These are phyloP conservation scores for Cladophialophora psammophila DNA, from an alignment of 2,329 filamentous ascomycete species.

Conservation along the genomic window DNA sequence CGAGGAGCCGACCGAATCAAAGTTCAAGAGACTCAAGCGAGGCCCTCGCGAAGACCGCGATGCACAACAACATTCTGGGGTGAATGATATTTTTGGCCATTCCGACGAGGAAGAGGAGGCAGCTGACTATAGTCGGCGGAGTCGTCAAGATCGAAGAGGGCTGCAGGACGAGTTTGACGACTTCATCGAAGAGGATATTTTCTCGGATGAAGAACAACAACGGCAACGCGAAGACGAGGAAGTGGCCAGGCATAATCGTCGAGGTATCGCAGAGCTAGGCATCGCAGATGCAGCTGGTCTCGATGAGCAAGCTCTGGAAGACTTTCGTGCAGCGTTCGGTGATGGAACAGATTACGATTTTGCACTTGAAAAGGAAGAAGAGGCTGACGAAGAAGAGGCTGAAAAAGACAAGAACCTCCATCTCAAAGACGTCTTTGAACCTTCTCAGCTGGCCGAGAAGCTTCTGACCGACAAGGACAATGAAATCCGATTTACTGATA, in stretches of 20 bases:
- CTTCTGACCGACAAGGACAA: constrained; percentile 97
- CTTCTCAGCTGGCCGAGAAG: constrained; percentile 90
- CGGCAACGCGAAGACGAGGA: constrained; percentile 84
- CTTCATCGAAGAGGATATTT: constrained; percentile 96
- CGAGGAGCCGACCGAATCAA: constrained; percentile 68
- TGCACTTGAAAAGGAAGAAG: constrained; percentile 87
- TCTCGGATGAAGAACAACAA: constrained; percentile 80
- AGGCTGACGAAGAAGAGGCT: constrained; percentile 77
- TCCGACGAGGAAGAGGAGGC: constrained; percentile 78
- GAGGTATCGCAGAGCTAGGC: constrained; percentile 70
- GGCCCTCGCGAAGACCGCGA: constrained; percentile 80
- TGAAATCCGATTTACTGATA: constrained; percentile 82
- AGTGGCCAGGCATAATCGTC: constrained; percentile 76
- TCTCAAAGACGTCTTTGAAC: constrained; percentile 97
- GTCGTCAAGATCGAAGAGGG: constrained; percentile 60
- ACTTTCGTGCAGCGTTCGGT: constrained; percentile 95
- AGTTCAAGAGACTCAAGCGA: constrained; percentile 96
- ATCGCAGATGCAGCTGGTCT: constrained; percentile 82
- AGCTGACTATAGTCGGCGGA: constrained; percentile 55
- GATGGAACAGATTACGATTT: constrained; percentile 96
- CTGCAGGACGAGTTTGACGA: constrained; percentile 84
- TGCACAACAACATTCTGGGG: constrained; percentile 69
- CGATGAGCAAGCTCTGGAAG: constrained; percentile 90
- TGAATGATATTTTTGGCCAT: constrained; percentile 94
- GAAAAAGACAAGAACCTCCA: constrained; percentile 84